These are phyloP conservation scores for Raddia guianensis DNA, from an alignment of 176 grass and related monocot species.

Conservation along the genomic window DNA sequence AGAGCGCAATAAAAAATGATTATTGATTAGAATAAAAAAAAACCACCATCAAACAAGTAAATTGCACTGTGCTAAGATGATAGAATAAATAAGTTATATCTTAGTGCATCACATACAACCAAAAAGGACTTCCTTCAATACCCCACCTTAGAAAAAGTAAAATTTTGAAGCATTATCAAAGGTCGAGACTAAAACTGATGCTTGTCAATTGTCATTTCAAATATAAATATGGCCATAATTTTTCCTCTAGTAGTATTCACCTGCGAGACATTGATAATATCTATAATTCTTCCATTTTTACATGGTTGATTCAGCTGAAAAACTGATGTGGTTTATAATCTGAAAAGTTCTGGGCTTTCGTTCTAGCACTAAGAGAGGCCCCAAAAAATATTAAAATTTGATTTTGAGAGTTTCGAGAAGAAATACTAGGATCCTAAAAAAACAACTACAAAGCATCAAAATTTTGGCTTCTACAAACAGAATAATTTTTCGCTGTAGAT, in stretches of 20 bases:
- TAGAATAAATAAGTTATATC: conserved; percentile 9
- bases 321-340: too few species aligned
- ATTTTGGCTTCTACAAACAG: too few species aligned
- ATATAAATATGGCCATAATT: background rate
- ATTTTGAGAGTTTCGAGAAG: too few species aligned
- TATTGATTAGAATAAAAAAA: background rate
- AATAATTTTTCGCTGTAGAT: too few species aligned
- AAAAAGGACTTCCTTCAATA: conserved; percentile 5
- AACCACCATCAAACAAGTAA: background rate
- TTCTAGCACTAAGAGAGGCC: too few species aligned
- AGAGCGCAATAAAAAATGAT: background rate
- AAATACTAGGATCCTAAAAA: too few species aligned
- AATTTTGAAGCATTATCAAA: conserved; percentile 4
- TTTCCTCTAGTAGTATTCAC: background rate
- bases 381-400: too few species aligned
- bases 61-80: background rate
- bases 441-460: too few species aligned
- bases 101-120: conserved; percentile 3
- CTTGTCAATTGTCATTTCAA: conserved; percentile 6
- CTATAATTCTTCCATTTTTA: background rate
- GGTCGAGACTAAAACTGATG: background rate
- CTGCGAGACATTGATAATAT: background rate
- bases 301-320: too few species aligned
- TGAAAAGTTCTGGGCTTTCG: too few species aligned
- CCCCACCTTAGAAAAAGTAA: background rate